These are phyloP conservation scores for Lachancea waltii DNA, from an alignment of 805 yeast species.

Conservation along the genomic window DNA sequence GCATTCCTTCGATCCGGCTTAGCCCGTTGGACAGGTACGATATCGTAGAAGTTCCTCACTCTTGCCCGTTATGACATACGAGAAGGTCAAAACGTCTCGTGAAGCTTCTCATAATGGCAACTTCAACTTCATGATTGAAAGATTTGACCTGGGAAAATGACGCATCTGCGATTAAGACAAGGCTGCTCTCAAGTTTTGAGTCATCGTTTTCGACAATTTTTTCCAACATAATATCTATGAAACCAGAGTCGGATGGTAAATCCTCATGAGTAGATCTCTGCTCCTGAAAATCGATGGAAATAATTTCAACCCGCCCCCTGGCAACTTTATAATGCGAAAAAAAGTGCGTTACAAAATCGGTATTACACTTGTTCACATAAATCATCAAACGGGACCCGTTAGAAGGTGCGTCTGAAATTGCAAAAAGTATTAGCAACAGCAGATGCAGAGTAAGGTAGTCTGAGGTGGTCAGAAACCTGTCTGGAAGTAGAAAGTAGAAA, in stretches of 20 bases:
- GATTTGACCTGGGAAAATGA: neutral
- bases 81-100: neutral
- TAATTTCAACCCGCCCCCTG: neutral
- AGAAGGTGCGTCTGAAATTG: neutral
- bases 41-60: too few relatives aligned
- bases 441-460: slow-evolving; percentile 26
- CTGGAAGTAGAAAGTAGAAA: slow-evolving; percentile 20
- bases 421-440: slow-evolving; percentile 23
- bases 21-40: too few relatives aligned
- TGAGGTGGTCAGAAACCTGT: slow-evolving; percentile 23
- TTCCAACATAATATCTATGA: neutral
- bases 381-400: neutral
- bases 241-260: neutral
- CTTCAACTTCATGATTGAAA: slow-evolving; percentile 1
- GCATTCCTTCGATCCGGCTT: too few relatives aligned
- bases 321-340: neutral
- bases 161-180: neutral
- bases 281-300: neutral
- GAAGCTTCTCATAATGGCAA: neutral
- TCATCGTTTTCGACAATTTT: neutral
- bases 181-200: neutral
- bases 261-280: neutral
- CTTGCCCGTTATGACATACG: neutral
- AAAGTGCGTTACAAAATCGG: neutral
- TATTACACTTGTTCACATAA: slow-evolving; percentile 1